Base-by-base conservation (phyloP, 176 grass and related monocot genomes). In the Areca catechu region DNA sequence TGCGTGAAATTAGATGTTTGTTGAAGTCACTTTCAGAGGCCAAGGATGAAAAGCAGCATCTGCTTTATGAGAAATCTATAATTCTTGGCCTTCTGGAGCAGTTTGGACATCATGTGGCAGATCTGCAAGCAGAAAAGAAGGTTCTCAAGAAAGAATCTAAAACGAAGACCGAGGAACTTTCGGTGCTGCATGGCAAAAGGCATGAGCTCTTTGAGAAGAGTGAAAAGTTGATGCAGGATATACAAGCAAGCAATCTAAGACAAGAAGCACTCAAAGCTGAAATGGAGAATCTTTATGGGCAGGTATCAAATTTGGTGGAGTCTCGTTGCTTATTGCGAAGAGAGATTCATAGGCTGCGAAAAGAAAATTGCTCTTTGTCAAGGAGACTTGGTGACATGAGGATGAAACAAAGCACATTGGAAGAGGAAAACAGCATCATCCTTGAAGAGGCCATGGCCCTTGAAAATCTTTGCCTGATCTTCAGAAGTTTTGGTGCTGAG, bases 11-110 rank as follows among this genome's bases (percentile, higher is more conserved):
- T 51, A 74, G 72, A 48, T 78, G 77, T 69, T 62, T 89, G 24
- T 34, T 98, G 54, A 88, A 82, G 68, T 77, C 73, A 29, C 77
- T 92, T 75, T 88, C 83, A 57, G 88, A 89, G 53, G 80, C 87
- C 18, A 81, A 89, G 50, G 88, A 92, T 56, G 86, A 87, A 48
- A 92, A 85, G 68, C 79, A 89, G 64, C 85, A 77, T 69, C 84
- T 84, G 52, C 69, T 85, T 53, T 78, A 85, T 7, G 87, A 98
- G 76, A 98, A 98, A 70, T 89, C 93, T 1, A 68, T 92, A 60
- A 74, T 96, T 50, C 75, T 85, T 37, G 92, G 81, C 2, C 81
- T 98, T 73, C 70, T 98, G 4, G 81, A 98, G 72, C 93, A 98
- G 56, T 98, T 92, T 73, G 84, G 81, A 57, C 60, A 71, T 17